Evolutionary conservation across 2,329 filamentous ascomycete genomes (phyloP).

Genomic region (Paraphoma chrysanthemicola): DNA sequence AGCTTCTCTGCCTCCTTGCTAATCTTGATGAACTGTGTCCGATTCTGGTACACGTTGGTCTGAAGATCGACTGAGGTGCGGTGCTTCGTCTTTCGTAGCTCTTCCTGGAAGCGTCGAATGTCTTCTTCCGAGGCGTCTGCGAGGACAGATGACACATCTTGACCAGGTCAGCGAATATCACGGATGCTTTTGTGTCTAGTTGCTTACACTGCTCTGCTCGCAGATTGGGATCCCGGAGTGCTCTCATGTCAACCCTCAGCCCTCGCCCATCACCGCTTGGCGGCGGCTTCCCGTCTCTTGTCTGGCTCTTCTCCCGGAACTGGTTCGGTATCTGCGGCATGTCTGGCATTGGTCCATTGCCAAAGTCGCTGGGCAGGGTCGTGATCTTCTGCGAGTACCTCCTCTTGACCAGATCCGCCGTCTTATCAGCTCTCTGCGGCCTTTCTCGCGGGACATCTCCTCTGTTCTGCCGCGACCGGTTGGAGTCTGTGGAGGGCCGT

Average conservation of each 20-base stretch:
- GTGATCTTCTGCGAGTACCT: slow-evolving; percentile 95
- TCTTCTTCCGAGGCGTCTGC: slow-evolving; percentile 88
- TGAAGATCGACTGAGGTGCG: slow-evolving; percentile 85
- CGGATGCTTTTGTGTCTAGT: slow-evolving; percentile 5
- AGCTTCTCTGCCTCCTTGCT: slow-evolving; percentile 98
- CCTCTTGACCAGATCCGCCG: slow-evolving; percentile 87
- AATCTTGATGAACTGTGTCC: slow-evolving; percentile 98
- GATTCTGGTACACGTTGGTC: slow-evolving; percentile 95
- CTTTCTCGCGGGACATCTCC: slow-evolving; percentile 45
- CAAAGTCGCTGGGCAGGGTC: slow-evolving; percentile 73
- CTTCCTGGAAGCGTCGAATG: slow-evolving; percentile 80
- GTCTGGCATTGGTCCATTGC: slow-evolving; percentile 68
- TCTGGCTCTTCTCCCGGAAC: slow-evolving; percentile 60
- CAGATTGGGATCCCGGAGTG: slow-evolving; percentile 79
- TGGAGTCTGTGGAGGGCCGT: slow-evolving; percentile 47
- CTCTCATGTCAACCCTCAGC: slow-evolving; percentile 76
- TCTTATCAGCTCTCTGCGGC: slow-evolving; percentile 58
- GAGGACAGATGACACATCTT: slow-evolving; percentile 73
- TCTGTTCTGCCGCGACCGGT: slow-evolving; percentile 40
- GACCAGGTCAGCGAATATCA: slow-evolving; percentile 5
- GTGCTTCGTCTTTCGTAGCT: slow-evolving; percentile 76
- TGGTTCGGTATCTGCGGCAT: slow-evolving; percentile 68
- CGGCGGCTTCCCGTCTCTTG: slow-evolving; percentile 55
- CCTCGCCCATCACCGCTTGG: slow-evolving; percentile 59
- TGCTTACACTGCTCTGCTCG: slow-evolving; percentile 76